These are phyloP conservation scores for Colletotrichum salicis DNA, from an alignment of 2,329 filamentous ascomycete genomes.

Conservation along the genomic window DNA sequence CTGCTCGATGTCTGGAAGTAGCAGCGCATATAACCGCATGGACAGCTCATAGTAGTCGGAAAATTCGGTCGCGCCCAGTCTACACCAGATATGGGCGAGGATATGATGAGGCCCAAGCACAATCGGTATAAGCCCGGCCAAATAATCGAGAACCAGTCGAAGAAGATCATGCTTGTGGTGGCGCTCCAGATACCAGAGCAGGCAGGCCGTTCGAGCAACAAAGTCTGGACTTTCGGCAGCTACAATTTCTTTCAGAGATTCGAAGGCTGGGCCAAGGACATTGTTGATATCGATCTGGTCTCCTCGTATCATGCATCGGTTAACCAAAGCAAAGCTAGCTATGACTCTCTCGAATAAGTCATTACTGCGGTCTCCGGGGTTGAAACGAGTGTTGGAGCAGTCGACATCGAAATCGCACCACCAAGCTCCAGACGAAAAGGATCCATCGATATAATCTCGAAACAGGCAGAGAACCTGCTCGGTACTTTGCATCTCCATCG, in stretches of 20 bases:
- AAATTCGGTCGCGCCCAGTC: conserved; percentile 44
- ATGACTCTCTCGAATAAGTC: conserved; percentile 49
- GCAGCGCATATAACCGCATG: conserved; percentile 43
- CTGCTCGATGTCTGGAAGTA: conserved; percentile 45
- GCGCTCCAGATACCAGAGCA: conserved; percentile 49
- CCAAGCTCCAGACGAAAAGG: conserved; percentile 44
- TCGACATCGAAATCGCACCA: conserved; percentile 44
- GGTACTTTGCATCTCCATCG: conserved; percentile 38
- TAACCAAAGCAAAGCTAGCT: conserved; percentile 47
- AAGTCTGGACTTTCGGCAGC: conserved; percentile 47
- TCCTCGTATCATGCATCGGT: conserved; percentile 46
- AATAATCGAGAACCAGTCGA: conserved; percentile 45
- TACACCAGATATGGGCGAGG: conserved; percentile 45
- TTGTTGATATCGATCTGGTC: conserved; percentile 45
- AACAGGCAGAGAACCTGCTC: conserved; percentile 44
- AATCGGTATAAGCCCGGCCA: conserved; percentile 43
- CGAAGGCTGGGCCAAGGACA: conserved; percentile 47
- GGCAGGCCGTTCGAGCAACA: conserved; percentile 45
- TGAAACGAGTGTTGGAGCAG: conserved; percentile 39
- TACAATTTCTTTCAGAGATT: conserved; percentile 48
- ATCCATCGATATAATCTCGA: conserved; percentile 43
- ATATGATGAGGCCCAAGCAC: conserved; percentile 44
- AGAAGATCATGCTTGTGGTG: conserved; percentile 47
- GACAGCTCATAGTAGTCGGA: conserved; percentile 48
- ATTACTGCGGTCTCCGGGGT: conserved; percentile 43